phyloP scores from a whole-genome alignment of 2,329 filamentous ascomycete genomes.

The Neoarthrinium moseri region DNA sequence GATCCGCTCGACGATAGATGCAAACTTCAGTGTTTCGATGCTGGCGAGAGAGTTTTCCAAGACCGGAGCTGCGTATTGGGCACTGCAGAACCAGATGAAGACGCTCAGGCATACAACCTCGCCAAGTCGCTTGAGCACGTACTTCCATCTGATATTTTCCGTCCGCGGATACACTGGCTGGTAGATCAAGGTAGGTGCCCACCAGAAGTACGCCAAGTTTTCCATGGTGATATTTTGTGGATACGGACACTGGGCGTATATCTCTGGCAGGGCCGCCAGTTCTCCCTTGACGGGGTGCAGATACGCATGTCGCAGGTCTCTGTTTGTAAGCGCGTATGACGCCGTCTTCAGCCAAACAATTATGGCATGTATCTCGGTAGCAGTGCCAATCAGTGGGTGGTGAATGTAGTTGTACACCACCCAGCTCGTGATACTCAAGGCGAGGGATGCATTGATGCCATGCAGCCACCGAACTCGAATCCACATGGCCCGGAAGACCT shows the following conservation, averaged over 20 bases:
- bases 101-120: constrained; percentile 78
- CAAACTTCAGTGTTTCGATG: constrained; percentile 75
- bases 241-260: constrained; percentile 84
- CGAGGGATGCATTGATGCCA: constrained; percentile 77
- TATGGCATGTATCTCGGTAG: constrained; percentile 87
- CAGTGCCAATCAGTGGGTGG: constrained; percentile 88
- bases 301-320: constrained; percentile 88
- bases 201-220: constrained; percentile 96
- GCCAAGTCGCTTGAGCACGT: constrained; percentile 77
- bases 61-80: constrained; percentile 90
- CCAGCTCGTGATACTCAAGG: constrained; percentile 75
- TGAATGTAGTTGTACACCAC: constrained; percentile 90
- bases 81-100: constrained; percentile 93
- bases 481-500: constrained; percentile 75
- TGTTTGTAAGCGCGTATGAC: constrained; percentile 95
- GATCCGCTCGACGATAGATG: constrained; percentile 81
- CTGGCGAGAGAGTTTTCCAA: constrained; percentile 88
- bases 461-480: constrained; percentile 77
- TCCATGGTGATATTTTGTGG: constrained; percentile 84
- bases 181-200: constrained; percentile 93
- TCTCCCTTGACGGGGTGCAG: constrained; percentile 71
- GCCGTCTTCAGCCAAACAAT: constrained; percentile 96
- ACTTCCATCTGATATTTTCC: constrained; percentile 77
- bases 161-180: constrained; percentile 94
- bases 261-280: constrained; percentile 69